These are phyloP conservation scores for Aspergillus glaucus DNA, from an alignment of 2,329 filamentous ascomycete species.

Conservation along the genomic window DNA sequence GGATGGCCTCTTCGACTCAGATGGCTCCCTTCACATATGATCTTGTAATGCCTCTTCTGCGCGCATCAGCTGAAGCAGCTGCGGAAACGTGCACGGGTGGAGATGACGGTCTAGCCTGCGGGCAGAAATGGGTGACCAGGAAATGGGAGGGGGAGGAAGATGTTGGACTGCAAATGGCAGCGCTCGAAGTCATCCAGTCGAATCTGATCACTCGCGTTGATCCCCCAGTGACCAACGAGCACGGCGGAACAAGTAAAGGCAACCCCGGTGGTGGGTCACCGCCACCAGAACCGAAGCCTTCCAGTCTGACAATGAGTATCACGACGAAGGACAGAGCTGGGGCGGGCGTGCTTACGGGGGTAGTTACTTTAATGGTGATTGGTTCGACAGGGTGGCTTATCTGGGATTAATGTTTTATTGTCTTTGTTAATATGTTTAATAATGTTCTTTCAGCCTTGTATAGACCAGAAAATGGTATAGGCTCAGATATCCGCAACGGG, in stretches of 20 bases:
- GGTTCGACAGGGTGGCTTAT: conserved; percentile 33
- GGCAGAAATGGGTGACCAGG: conserved; percentile 34
- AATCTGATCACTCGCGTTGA: conserved; percentile 25
- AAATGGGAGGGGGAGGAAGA: conserved; percentile 33
- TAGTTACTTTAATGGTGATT: conserved; percentile 29
- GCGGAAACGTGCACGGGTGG: conserved; percentile 49
- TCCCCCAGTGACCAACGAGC: conserved; percentile 23
- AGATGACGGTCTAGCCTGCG: conserved; percentile 33
- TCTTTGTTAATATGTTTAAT: not conserved
- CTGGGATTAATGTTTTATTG: conserved; percentile 17
- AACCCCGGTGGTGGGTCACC: conserved; percentile 24
- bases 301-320: conserved; percentile 14
- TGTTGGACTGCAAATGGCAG: conserved; percentile 37
- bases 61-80: conserved; percentile 48
- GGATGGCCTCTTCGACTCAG: conserved; percentile 52
- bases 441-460: not conserved
- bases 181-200: conserved; percentile 29
- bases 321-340: conserved; percentile 36
- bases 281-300: conserved; percentile 7
- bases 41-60: conserved; percentile 48
- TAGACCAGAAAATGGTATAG: not conserved
- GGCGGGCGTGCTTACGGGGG: conserved; percentile 37
- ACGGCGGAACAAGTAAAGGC: conserved; percentile 29
- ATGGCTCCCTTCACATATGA: conserved; percentile 52
- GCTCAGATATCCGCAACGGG: no score